phyloP scores from a whole-genome alignment of 371 early-diverging fungal species.

The Mortierella sp. region DNA sequence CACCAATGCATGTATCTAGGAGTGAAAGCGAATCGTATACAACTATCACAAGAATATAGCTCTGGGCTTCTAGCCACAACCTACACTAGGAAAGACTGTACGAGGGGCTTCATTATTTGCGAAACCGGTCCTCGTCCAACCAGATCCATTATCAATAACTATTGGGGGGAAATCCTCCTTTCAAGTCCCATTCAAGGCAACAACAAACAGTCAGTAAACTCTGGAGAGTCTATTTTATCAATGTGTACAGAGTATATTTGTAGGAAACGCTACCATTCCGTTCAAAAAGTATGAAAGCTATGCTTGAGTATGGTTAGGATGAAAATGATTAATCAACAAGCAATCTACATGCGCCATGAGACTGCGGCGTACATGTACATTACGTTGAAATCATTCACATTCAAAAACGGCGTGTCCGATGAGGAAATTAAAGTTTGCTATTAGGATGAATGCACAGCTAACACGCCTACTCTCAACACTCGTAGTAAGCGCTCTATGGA shows the following conservation, averaged over 20 bases:
- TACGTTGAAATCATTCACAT: no score
- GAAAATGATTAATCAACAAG: no score
- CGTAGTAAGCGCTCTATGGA: background rate
- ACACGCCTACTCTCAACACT: no score
- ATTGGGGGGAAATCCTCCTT: conserved; percentile 44
- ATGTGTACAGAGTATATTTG: no score
- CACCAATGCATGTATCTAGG: background rate
- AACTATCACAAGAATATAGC: background rate
- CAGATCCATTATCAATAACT: conserved; percentile 85
- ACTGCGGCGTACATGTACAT: no score
- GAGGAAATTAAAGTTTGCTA: no score
- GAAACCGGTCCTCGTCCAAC: conserved; percentile 97
- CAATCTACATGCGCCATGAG: no score
- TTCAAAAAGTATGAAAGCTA: background rate
- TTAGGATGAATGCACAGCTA: no score
- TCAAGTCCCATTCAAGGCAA: background rate
- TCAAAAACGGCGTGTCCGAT: no score
- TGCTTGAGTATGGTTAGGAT: no score
- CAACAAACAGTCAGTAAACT: background rate
- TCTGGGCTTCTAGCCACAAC: background rate
- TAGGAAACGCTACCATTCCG: background rate
- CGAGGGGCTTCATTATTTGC: conserved; percentile 96
- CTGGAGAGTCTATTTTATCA: background rate
- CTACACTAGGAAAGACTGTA: conserved; percentile 86
- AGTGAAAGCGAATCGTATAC: background rate